Evolutionary conservation across 306 rosid genomes (phyloP).

Genomic region (Inga oerstediana): DNA sequence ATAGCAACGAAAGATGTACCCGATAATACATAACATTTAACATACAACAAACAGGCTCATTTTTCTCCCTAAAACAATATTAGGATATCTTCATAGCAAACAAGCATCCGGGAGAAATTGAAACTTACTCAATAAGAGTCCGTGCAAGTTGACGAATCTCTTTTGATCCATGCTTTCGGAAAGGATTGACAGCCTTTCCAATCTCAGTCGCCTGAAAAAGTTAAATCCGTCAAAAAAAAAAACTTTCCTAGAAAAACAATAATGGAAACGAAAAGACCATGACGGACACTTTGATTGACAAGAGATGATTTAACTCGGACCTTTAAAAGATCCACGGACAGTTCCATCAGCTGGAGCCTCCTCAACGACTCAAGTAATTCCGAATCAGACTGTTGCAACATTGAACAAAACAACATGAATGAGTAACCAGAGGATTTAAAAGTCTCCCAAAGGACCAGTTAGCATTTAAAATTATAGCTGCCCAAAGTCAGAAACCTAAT

Average conservation of each 20-base stretch:
- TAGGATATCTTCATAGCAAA: slow-evolving; percentile 5
- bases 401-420: slow-evolving; percentile 32
- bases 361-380: slow-evolving; percentile 70
- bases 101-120: slow-evolving; percentile 14
- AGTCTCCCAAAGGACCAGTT: slow-evolving; percentile 16
- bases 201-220: slow-evolving; percentile 78
- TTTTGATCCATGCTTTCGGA: slow-evolving; percentile 64
- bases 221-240: slow-evolving; percentile 22
- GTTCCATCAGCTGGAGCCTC: slow-evolving; percentile 77
- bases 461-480: background rate
- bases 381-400: slow-evolving; percentile 63
- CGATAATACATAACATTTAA: background rate
- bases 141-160: slow-evolving; percentile 60
- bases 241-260: background rate
- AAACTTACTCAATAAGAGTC: slow-evolving; percentile 64
- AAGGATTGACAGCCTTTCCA: slow-evolving; percentile 72
- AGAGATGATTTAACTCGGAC: slow-evolving; percentile 41
- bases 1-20: background rate
- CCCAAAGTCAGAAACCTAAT: background rate
- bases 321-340: slow-evolving; percentile 73
- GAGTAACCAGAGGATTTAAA: slow-evolving; percentile 16
- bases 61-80: background rate
- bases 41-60: slow-evolving; percentile 1
- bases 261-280: background rate
- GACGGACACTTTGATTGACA: slow-evolving; percentile 11